phyloP scores from a whole-genome alignment of 2,329 filamentous ascomycete species.

The Aspergillus sp. region DNA sequence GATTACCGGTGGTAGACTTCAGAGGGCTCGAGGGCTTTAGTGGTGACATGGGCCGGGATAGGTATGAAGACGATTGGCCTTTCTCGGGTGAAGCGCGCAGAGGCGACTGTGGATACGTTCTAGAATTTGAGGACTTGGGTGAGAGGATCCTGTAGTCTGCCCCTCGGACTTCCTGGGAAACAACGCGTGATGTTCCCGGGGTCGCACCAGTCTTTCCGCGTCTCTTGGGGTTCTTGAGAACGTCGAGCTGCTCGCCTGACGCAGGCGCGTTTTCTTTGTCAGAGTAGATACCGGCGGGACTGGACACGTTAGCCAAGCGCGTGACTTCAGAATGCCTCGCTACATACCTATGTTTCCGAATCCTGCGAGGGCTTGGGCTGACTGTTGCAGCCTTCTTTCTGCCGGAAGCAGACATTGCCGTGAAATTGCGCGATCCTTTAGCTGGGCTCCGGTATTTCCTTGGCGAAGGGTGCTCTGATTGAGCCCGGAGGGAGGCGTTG shows the following conservation, averaged over 20 bases:
- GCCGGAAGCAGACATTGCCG: constrained; percentile 30
- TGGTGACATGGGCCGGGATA: constrained; percentile 62
- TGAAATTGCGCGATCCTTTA: constrained; percentile 30
- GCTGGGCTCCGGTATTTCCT: constrained; percentile 31
- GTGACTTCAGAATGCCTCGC: neutral
- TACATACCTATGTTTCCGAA: constrained; percentile 34
- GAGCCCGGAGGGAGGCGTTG: constrained; percentile 23
- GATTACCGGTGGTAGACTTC: constrained; percentile 28
- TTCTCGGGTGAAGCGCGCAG: constrained; percentile 46
- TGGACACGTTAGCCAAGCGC: constrained; percentile 33
- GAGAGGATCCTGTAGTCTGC: constrained; percentile 67
- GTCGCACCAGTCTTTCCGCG: constrained; percentile 46
- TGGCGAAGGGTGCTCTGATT: constrained; percentile 29
- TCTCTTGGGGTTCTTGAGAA: constrained; percentile 70
- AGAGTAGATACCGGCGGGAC: constrained; percentile 61
- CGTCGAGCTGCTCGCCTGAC: constrained; percentile 42
- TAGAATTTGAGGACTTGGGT: constrained; percentile 78
- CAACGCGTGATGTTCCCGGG: constrained; percentile 40
- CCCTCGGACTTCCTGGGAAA: constrained; percentile 44
- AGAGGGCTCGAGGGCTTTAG: constrained; percentile 54
- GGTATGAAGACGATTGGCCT: constrained; percentile 53
- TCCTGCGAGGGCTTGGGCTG: constrained; percentile 30
- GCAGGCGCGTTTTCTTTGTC: constrained; percentile 73
- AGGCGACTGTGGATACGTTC: constrained; percentile 61
- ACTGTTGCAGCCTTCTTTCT: constrained; percentile 28